Conservation (phyloP, 108 stramenopile genomes). For the Schizochytrium sp. region DNA sequence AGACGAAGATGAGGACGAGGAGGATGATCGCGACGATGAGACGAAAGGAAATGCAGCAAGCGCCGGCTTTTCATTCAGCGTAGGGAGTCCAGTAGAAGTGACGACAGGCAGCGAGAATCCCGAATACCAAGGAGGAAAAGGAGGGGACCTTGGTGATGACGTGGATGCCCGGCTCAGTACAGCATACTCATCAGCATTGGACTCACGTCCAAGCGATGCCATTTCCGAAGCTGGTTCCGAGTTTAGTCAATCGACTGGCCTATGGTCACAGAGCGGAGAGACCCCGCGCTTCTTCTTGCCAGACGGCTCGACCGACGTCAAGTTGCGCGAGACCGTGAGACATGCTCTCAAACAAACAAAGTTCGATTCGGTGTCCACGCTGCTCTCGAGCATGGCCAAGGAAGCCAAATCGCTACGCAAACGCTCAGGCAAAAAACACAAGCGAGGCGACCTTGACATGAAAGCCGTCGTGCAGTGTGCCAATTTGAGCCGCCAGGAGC, state of each 20-base stretch:
- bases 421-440: background rate
- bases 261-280: background rate
- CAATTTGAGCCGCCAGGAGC: background rate
- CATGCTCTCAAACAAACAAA: slow-evolving; percentile 39
- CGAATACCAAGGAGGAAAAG: no score
- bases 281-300: slow-evolving; percentile 36
- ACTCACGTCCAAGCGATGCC: background rate
- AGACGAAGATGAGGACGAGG: background rate
- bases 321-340: slow-evolving; percentile 44
- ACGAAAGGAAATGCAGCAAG: background rate
- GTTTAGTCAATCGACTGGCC: slow-evolving; percentile 6
- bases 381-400: slow-evolving; percentile 31
- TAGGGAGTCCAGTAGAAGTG: no score
- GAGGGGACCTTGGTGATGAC: background rate
- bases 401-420: background rate
- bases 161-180: background rate
- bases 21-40: background rate
- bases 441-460: background rate
- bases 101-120: no score
- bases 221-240: background rate
- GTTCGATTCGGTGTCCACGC: slow-evolving; percentile 58
- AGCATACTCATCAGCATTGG: background rate
- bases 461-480: background rate
- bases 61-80: no score
- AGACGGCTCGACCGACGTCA: slow-evolving; percentile 45